Conservation (phyloP, 768 basidiomycete species). For the Boletus bicolor region DNA sequence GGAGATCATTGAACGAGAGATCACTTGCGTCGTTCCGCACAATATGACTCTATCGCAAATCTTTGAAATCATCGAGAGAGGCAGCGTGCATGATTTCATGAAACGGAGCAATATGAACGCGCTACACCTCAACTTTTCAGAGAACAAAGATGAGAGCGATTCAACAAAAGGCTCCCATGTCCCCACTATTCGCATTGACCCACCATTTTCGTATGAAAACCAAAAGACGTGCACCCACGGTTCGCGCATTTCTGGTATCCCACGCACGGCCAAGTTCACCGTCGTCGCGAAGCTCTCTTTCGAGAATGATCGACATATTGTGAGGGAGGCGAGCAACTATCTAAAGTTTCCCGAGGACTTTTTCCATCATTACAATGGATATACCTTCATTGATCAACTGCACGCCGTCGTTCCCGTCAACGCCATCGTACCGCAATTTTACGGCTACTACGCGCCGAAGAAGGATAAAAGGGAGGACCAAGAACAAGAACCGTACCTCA, state of each 20-base stretch:
- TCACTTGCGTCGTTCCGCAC: conserved; percentile 9
- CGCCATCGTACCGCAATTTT: conserved; percentile 60
- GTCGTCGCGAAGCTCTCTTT: conserved; percentile 47
- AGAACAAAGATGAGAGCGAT: neutral
- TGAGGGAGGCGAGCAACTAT: conserved; percentile 28
- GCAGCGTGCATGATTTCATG: neutral
- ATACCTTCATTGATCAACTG: conserved; percentile 27
- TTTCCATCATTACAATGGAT: conserved; percentile 26
- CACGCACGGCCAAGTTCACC: conserved; percentile 35
- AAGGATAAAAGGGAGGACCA: neutral
- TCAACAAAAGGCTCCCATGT: neutral
- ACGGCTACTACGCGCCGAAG: conserved; percentile 50
- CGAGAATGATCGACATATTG: conserved; percentile 37
- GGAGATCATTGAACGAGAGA: conserved; percentile 19
- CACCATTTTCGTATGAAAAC: conserved; percentile 11
- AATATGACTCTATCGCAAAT: neutral
- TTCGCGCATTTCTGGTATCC: neutral
- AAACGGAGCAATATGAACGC: neutral
- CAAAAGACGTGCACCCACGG: conserved; percentile 11
- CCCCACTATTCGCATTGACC: conserved; percentile 13
- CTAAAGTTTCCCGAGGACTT: conserved; percentile 27
- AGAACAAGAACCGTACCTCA: conserved; percentile 15
- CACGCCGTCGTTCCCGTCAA: conserved; percentile 44
- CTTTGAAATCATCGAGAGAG: neutral
- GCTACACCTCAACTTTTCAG: neutral